Percentiles rank a stretch among this genome's conserved stretches.
Conservation (phyloP, 192 early-diverging fungal species). For the Lunasporangiospora selenospora region DNA sequence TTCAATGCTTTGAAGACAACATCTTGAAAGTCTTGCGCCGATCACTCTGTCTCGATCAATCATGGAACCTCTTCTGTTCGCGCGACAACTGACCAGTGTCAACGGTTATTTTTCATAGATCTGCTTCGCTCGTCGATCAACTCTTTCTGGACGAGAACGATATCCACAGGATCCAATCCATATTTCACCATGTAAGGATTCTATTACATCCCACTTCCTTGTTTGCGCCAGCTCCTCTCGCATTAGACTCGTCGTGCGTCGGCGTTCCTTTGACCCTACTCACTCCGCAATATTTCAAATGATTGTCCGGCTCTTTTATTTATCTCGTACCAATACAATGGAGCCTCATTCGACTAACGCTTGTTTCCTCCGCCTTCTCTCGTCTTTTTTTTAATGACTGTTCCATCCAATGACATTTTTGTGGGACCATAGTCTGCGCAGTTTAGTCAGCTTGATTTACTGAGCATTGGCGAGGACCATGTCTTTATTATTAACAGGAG, state of each 20-base stretch:
- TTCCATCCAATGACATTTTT: too few species aligned
- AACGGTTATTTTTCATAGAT: too few species aligned
- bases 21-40: too few species aligned
- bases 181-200: conserved; percentile 40
- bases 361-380: not conserved
- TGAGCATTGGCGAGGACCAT: conserved; percentile 28
- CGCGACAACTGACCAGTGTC: too few species aligned
- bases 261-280: too few species aligned
- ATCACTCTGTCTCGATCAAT: too few species aligned
- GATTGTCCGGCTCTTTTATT: not conserved
- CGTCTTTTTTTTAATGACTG: not conserved
- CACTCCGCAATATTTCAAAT: too few species aligned
- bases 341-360: not conserved
- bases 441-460: conserved; percentile 16
- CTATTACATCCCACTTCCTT: not conserved
- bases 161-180: conserved; percentile 33
- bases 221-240: too few species aligned
- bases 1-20: not conserved
- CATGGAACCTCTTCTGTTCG: too few species aligned
- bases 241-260: too few species aligned
- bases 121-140: conserved; percentile 39
- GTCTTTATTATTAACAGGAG: conserved; percentile 26
- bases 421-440: conserved; percentile 29
- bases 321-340: not conserved
- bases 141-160: conserved; percentile 40